Evolutionary conservation across 352 stramenopile species (phyloP).

Genomic region (Phytophthora citricola): DNA sequence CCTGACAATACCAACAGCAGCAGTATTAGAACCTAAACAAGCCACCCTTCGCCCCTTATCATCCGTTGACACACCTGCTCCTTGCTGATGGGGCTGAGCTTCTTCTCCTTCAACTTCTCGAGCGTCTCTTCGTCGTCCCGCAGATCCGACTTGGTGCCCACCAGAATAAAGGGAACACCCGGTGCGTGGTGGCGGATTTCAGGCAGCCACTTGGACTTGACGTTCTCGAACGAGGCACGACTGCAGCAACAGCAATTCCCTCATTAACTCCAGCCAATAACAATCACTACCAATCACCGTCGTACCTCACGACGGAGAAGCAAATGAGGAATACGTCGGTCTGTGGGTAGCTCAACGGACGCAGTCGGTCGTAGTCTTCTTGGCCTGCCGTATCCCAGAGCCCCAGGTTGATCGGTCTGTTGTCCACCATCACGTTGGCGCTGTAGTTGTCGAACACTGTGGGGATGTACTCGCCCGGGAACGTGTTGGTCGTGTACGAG

Average conservation of each 20-base stretch:
- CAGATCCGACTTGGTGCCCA: conserved; percentile 95
- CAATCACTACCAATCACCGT: not conserved
- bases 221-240: conserved; percentile 95
- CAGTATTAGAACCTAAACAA: conserved; percentile 8
- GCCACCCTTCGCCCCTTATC: not conserved
- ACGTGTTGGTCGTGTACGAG: conserved; percentile 97
- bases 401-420: conserved; percentile 95
- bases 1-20: conserved; percentile 40
- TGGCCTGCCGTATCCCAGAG: conserved; percentile 98
- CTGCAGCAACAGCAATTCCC: conserved; percentile 37
- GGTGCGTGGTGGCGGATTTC: conserved; percentile 91
- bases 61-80: conserved; percentile 55
- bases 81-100: conserved; percentile 68
- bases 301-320: conserved; percentile 93
- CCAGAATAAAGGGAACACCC: conserved; percentile 94
- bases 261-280: not conserved
- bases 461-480: conserved; percentile 97
- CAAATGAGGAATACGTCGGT: conserved; percentile 98
- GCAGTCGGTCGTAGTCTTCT: conserved; percentile 97
- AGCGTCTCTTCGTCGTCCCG: conserved; percentile 91
- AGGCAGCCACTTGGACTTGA: conserved; percentile 94
- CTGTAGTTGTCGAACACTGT: conserved; percentile 96
- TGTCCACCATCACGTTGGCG: conserved; percentile 93
- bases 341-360: conserved; percentile 95
- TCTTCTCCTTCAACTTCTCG: conserved; percentile 90